A percentile compares a stretch with the other conserved stretches of the same genome.
These are phyloP conservation scores for Tranzscheliella williamsii DNA, from an alignment of 1,284 basidiomycete genomes.

Conservation along the genomic window DNA sequence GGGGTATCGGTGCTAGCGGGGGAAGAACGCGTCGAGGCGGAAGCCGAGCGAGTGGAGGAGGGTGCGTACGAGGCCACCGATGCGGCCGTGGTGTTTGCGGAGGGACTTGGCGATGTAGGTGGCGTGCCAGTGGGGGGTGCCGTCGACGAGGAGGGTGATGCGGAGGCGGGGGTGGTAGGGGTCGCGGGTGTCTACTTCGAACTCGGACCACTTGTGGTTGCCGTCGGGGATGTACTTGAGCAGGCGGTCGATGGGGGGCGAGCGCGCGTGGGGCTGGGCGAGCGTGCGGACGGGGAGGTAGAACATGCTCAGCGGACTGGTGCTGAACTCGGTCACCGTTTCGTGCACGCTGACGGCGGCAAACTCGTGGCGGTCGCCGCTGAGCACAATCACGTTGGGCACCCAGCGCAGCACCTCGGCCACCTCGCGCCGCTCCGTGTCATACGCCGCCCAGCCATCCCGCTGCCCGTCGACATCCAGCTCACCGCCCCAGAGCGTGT, in stretches of 20 bases:
- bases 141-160: constrained; percentile 68
- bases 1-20: too few relatives aligned
- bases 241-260: constrained; percentile 68
- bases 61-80: constrained; percentile 57
- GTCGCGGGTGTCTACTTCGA: constrained; percentile 75
- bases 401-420: constrained; percentile 64
- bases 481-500: constrained; percentile 71
- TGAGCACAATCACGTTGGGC: constrained; percentile 71
- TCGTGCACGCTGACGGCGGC: constrained; percentile 65
- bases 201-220: constrained; percentile 66
- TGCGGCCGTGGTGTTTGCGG: constrained; percentile 37
- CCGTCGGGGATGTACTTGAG: constrained; percentile 66
- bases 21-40: constrained; percentile 39
- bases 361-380: constrained; percentile 75
- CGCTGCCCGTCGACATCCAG: constrained; percentile 66
- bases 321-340: constrained; percentile 67
- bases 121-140: constrained; percentile 68
- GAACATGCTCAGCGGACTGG: constrained; percentile 69
- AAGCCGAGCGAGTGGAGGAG: constrained; percentile 58
- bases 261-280: constrained; percentile 61
- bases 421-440: constrained; percentile 66
- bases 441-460: constrained; percentile 74
- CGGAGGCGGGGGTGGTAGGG: constrained; percentile 66
- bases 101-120: constrained; percentile 57
- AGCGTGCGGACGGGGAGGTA: constrained; percentile 59